A percentile compares a stretch with the other conserved stretches of the same genome.
Conservation (phyloP, 2,329 filamentous ascomycete genomes). For the Venturiaceae sp. region DNA sequence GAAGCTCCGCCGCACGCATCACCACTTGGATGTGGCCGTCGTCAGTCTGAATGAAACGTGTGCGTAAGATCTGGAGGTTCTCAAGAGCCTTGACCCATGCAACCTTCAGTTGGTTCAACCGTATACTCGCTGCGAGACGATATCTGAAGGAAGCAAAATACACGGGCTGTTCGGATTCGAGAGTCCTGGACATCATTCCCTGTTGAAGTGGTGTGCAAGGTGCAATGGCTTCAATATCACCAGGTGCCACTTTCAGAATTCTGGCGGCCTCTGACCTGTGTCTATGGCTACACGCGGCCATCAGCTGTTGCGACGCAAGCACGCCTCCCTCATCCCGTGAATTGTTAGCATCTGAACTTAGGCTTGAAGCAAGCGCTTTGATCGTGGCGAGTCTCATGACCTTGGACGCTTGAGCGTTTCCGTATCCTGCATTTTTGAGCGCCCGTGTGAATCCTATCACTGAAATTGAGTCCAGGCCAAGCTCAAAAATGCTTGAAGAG, state of each 20-base stretch:
- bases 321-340: constrained; percentile 23
- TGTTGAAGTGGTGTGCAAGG: constrained; percentile 82
- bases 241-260: constrained; percentile 38
- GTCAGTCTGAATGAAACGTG: constrained; percentile 59
- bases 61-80: constrained; percentile 57
- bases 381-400: constrained; percentile 50
- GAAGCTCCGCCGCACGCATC: constrained; percentile 31
- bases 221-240: constrained; percentile 60
- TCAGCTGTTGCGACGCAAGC: constrained; percentile 44
- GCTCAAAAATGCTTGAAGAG: constrained; percentile 66
- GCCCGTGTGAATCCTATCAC: constrained; percentile 59
- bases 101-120: constrained; percentile 36
- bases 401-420: constrained; percentile 50
- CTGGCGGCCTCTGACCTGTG: constrained; percentile 44
- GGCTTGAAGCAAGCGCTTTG: constrained; percentile 24
- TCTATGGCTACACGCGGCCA: constrained; percentile 55
- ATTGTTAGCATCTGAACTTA: neutral
- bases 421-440: constrained; percentile 55
- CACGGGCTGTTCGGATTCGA: constrained; percentile 43
- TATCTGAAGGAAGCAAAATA: constrained; percentile 76
- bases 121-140: constrained; percentile 35
- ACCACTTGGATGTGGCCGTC: constrained; percentile 72
- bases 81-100: constrained; percentile 50
- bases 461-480: constrained; percentile 83
- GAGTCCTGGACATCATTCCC: constrained; percentile 68